Base-by-base conservation (phyloP, 805 yeast genomes). In the Candida methanosorbosa region DNA sequence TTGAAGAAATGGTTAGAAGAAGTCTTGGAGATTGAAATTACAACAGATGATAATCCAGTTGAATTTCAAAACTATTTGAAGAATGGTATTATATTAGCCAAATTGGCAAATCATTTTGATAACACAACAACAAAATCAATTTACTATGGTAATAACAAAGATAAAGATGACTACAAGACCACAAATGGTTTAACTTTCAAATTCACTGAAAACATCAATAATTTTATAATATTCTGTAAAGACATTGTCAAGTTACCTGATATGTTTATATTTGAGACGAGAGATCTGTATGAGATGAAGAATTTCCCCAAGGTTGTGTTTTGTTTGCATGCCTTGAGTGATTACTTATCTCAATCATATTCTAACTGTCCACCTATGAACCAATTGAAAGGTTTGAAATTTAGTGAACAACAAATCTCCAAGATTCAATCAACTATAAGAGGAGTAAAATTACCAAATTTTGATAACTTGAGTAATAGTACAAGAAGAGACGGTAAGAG, bases 231-330 rank as follows among this genome's bases (percentile, higher is more conserved):
- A 16, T 72, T 90, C 37, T 63, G 86, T 21, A 79, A 74, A 37
- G n/a, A n/a, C n/a, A n/a, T n/a, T n/a, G n/a, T n/a, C n/a, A 72
- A 64, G 38, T 68, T 86, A 40, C 98, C 97, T 1, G 88, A 84
- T 37, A 68, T 87, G 36, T 92, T 88, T 55, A 71, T 82, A 32
- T 92, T 92, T 53, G 98, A 90, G 12, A 70, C 88, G 38, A 87
- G 95, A 4, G 98, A 92, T 57, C 66, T 92, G 25, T 92, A 87
- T 58, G 97, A 92, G 51, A 80, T 81, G 50, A 88, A 86, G 49
- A 83, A 90, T 51, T 72, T 88, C 16, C 97, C 97, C 13, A 88
- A 85, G 51, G 97, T 92, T 18, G 81, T 92, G 52, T 87, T 86
- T 57, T 88, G 97, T 46, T 59, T 92, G 25, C 96, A 90, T 61